Conservation (phyloP, 495 filamentous ascomycete species). For the Saxophila tyrrhenica region DNA sequence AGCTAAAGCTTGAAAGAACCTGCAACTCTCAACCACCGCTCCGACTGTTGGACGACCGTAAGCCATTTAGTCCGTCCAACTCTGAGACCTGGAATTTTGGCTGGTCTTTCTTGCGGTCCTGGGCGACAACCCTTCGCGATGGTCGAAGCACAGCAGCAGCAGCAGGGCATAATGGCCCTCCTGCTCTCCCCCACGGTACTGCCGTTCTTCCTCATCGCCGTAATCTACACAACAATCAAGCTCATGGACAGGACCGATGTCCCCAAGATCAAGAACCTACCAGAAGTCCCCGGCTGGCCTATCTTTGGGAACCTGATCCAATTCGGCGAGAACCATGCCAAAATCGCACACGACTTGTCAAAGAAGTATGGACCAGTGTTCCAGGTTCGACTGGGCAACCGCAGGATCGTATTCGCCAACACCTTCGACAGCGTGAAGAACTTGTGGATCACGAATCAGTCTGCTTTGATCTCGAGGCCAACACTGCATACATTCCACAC, state of each 20-base stretch:
- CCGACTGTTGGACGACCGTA: too few species aligned
- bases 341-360: conserved; percentile 41
- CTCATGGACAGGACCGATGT: conserved; percentile 47
- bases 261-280: conserved; percentile 52
- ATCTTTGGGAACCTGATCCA: conserved; percentile 54
- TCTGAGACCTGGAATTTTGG: too few species aligned
- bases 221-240: conserved; percentile 40
- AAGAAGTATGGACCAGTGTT: conserved; percentile 57
- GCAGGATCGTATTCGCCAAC: conserved; percentile 61
- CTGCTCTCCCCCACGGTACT: conserved; percentile 11
- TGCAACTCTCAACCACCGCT: too few species aligned
- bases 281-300: conserved; percentile 52
- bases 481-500: conserved; percentile 63
- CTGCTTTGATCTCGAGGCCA: conserved; percentile 57
- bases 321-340: conserved; percentile 46
- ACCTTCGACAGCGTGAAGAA: conserved; percentile 55
- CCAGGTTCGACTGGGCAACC: conserved; percentile 54
- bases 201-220: conserved; percentile 17
- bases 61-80: too few species aligned
- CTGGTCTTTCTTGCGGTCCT: too few species aligned
- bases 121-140: too few species aligned
- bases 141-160: neutral
- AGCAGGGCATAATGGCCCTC: conserved; percentile 7
- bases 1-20: too few species aligned
- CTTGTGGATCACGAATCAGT: conserved; percentile 62